Percentiles rank a stretch among this genome's conserved stretches.
Conservation (phyloP, 495 filamentous ascomycete genomes). For the Hypoxylon crocopeplum region DNA sequence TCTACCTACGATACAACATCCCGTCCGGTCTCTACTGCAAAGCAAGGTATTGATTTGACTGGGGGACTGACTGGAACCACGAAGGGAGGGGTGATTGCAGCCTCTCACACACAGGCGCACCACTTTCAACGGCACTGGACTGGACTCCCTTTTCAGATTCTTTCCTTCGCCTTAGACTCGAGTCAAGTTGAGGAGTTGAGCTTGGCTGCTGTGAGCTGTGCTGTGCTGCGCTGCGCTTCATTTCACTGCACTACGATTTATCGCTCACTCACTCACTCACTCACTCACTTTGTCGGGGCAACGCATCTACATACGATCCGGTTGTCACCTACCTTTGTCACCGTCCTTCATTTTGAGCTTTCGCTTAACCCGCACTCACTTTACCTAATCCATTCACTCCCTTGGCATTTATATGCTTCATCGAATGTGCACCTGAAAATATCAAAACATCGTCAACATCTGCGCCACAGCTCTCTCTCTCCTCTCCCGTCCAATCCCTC, state of each 20-base stretch:
- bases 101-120: conserved; percentile 26
- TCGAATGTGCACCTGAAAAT: background rate
- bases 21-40: too few species aligned
- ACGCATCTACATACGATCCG: background rate
- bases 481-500: too few species aligned
- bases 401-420: conserved; percentile 14
- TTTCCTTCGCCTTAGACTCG: background rate
- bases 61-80: conserved; percentile 28
- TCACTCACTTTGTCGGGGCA: background rate
- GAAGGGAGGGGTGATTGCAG: conserved; percentile 25
- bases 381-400: background rate
- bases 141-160: background rate
- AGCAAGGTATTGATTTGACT: conserved; percentile 13
- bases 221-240: background rate
- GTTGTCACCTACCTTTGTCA: conserved; percentile 5
- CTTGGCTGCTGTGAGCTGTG: background rate
- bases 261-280: conserved; percentile 3
- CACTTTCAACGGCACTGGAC: conserved; percentile 1
- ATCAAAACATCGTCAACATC: background rate
- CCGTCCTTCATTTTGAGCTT: conserved; percentile 1
- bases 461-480: too few species aligned
- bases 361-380: conserved; percentile 10
- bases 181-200: background rate
- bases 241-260: conserved; percentile 12
- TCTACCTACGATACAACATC: conserved; percentile 10